Conservation (phyloP, 2,329 filamentous ascomycete species). For the Dendryphion nanum region DNA sequence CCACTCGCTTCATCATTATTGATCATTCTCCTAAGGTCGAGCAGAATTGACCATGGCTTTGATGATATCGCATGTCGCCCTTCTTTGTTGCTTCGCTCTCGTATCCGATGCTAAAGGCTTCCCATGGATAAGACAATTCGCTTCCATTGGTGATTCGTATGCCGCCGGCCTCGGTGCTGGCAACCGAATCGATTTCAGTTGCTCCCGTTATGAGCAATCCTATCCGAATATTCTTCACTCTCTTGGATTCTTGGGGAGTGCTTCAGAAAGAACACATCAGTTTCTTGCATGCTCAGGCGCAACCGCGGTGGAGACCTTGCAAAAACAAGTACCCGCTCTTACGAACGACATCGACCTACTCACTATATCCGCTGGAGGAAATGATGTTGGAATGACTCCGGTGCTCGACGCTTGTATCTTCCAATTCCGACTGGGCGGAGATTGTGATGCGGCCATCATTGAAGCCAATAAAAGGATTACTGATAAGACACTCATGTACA, state of each 20-base stretch:
- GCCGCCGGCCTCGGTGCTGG: constrained; percentile 29
- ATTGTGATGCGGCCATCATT: constrained; percentile 21
- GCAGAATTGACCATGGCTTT: no score
- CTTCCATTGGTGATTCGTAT: constrained; percentile 33
- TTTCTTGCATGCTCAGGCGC: constrained; percentile 32
- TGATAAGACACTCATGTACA: constrained; percentile 15
- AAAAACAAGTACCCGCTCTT: constrained; percentile 21
- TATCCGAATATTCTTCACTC: constrained; percentile 27
- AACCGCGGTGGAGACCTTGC: constrained; percentile 21
- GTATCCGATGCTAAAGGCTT: no score
- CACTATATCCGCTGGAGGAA: constrained; percentile 32
- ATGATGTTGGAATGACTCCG: constrained; percentile 27
- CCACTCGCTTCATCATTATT: no score
- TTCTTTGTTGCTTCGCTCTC: no score
- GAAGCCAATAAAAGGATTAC: constrained; percentile 17
- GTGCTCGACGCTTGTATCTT: constrained; percentile 31
- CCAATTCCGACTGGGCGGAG: constrained; percentile 27
- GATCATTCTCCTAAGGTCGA: no score
- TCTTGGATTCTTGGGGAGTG: constrained; percentile 8
- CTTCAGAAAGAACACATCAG: constrained; percentile 18
- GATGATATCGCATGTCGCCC: no score
- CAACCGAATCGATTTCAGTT: constrained; percentile 22
- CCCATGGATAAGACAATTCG: constrained; percentile 23
- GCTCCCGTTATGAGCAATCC: constrained; percentile 25
- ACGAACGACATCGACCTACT: constrained; percentile 21